A percentile compares a stretch with the other conserved stretches of the same genome.
Conservation (phyloP, 2,329 filamentous ascomycete genomes). For the Magnaporthiopsis rhizophila region DNA sequence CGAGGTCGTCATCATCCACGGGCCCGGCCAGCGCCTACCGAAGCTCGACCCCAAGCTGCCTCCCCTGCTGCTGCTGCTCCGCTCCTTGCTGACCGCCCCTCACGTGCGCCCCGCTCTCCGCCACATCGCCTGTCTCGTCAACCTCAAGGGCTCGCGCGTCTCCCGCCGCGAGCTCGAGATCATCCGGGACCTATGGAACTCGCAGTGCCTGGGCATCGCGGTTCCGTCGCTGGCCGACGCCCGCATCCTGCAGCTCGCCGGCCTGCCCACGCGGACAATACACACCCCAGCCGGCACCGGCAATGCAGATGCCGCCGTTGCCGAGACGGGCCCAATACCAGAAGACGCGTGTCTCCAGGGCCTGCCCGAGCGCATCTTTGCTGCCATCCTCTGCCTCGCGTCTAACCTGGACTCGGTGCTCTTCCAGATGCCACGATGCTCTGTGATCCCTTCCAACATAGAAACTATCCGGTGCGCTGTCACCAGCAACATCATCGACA, state of each 20-base stretch:
- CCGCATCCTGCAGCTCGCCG: slow-evolving; percentile 4
- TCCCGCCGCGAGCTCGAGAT: slow-evolving; percentile 2
- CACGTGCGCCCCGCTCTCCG: slow-evolving; percentile 2
- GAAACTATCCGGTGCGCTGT: background rate
- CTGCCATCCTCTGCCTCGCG: slow-evolving; percentile 5
- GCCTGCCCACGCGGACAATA: background rate
- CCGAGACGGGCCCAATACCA: slow-evolving; percentile 1
- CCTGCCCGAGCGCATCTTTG: slow-evolving; percentile 7
- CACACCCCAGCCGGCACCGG: background rate
- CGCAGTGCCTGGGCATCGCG: slow-evolving; percentile 1
- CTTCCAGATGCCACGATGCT: slow-evolving; percentile 6
- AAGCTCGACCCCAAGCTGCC: slow-evolving; percentile 1
- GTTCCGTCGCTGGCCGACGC: slow-evolving; percentile 2
- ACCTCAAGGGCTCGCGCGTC: slow-evolving; percentile 5
- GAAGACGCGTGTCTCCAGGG: background rate
- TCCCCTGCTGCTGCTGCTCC: slow-evolving; percentile 3
- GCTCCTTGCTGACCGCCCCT: slow-evolving; percentile 4
- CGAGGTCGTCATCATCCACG: slow-evolving; percentile 5
- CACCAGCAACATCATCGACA: slow-evolving; percentile 7
- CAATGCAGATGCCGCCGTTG: background rate
- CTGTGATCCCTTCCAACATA: slow-evolving; percentile 1
- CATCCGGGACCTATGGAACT: slow-evolving; percentile 4
- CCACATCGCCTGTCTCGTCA: slow-evolving; percentile 7
- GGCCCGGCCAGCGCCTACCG: background rate
- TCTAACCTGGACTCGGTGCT: slow-evolving; percentile 6